Percentiles rank a stretch among this genome's conserved stretches.
Conservation (phyloP, 345 rosid species). For the Punica granatum region DNA sequence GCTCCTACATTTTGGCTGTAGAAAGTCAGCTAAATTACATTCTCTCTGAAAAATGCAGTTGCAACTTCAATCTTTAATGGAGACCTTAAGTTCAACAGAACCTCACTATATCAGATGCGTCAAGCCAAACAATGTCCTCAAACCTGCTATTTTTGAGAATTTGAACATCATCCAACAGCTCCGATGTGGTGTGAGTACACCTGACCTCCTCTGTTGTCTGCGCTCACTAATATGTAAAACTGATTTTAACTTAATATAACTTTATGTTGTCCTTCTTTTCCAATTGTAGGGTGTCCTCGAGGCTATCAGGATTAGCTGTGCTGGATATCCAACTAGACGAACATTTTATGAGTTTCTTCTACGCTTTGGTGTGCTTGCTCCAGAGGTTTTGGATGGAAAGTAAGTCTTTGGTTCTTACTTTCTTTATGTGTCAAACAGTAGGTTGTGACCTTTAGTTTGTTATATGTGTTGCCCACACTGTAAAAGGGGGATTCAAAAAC, state of each 20-base stretch:
- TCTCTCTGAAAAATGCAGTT: conserved; percentile 42
- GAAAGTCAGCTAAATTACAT: neutral
- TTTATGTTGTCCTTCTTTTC: conserved; percentile 4
- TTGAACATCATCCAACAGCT: conserved; percentile 87
- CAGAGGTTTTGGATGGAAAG: conserved; percentile 93
- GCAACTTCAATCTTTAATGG: conserved; percentile 99
- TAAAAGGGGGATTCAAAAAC: neutral
- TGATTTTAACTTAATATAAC: neutral
- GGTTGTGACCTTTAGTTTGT: neutral
- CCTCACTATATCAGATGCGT: conserved; percentile 99
- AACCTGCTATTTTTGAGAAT: conserved; percentile 95
- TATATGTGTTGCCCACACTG: neutral
- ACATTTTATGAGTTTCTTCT: conserved; percentile 93
- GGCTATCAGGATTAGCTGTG: conserved; percentile 99
- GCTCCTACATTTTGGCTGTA: neutral
- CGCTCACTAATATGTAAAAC: neutral
- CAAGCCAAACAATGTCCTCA: conserved; percentile 96
- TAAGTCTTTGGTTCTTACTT: conserved; percentile 21
- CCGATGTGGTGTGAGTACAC: conserved; percentile 92
- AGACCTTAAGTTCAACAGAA: conserved; percentile 87
- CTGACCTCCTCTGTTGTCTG: conserved; percentile 3
- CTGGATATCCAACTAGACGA: conserved; percentile 97
- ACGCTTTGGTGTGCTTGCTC: conserved; percentile 97
- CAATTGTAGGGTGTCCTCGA: conserved; percentile 83
- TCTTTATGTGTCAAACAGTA: neutral